Evolutionary conservation across 257 asterid species (phyloP).

Genomic region (Solanum stenotomum): DNA sequence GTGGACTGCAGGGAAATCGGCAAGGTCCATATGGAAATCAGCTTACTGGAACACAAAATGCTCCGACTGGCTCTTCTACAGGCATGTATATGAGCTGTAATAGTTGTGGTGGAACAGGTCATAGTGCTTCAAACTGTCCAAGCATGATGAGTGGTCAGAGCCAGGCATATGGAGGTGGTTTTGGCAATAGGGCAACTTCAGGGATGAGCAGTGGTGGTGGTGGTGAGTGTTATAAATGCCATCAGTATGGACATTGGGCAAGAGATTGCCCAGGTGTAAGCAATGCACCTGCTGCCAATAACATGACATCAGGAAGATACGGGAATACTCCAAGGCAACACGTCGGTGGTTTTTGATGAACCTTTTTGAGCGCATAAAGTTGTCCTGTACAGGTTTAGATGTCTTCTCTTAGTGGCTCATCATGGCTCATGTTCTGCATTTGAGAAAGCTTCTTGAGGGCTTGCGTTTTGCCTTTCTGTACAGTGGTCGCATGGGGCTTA

Average conservation of each 20-base stretch:
- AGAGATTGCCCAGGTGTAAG: constrained; percentile 73
- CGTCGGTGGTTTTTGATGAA: constrained; percentile 60
- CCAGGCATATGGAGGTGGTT: constrained; percentile 57
- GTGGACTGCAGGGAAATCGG: constrained; percentile 21
- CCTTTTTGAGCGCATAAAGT: neutral
- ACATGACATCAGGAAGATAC: constrained; percentile 41
- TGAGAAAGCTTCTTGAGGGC: neutral
- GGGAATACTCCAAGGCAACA: constrained; percentile 52
- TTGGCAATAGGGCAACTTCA: constrained; percentile 15
- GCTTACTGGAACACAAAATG: constrained; percentile 34
- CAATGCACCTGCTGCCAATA: constrained; percentile 38
- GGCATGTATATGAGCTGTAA: constrained; percentile 45
- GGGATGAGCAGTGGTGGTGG: constrained; percentile 20
- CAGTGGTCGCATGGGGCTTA: neutral
- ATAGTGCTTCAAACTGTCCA: constrained; percentile 68
- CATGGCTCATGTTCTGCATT: neutral
- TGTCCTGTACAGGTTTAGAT: neutral
- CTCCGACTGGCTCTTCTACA: constrained; percentile 21
- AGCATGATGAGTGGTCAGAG: constrained; percentile 40
- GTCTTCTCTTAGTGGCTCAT: neutral
- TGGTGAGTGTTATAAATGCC: constrained; percentile 71
- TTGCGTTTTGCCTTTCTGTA: neutral
- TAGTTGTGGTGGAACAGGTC: constrained; percentile 79
- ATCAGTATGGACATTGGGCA: constrained; percentile 82
- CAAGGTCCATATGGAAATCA: constrained; percentile 39